Evolutionary conservation across 352 stramenopile genomes (phyloP).

Genomic region (Pythium dissotocum): DNA sequence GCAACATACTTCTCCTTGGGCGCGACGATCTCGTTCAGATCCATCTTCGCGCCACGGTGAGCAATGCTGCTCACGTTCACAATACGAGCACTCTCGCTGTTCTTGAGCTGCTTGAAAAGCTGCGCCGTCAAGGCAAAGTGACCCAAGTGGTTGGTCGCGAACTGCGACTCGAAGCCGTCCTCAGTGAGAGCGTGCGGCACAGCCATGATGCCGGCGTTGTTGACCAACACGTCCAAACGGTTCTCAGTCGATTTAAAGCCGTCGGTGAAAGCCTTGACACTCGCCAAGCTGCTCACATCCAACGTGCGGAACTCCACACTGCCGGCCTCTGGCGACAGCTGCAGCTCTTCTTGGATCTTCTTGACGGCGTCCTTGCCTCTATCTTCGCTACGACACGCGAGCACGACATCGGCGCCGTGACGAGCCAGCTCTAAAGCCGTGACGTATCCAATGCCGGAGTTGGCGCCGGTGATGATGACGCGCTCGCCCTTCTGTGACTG

Average conservation of each 20-base stretch:
- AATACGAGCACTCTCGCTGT: neutral
- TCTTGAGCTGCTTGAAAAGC: neutral
- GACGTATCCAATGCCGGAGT: conserved; percentile 74
- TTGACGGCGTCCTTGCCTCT: neutral
- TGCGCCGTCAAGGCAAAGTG: conserved; percentile 24
- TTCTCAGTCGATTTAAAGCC: neutral
- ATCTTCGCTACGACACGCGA: neutral
- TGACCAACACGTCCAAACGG: too few relatives aligned
- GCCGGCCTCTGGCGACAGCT: neutral
- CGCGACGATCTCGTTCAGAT: conserved; percentile 17
- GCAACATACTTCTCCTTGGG: conserved; percentile 17
- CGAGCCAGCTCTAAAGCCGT: conserved; percentile 83
- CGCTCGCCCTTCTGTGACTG: conserved; percentile 41
- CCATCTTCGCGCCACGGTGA: conserved; percentile 10
- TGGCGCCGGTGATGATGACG: conserved; percentile 77
- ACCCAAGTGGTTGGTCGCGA: conserved; percentile 37
- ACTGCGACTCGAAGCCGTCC: conserved; percentile 35
- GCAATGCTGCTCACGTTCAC: conserved; percentile 1
- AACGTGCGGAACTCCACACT: neutral
- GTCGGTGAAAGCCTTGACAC: neutral
- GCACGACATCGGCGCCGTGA: conserved; percentile 41
- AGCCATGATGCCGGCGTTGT: conserved; percentile 32
- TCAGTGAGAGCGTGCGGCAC: conserved; percentile 20
- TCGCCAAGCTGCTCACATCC: conserved; percentile 1
- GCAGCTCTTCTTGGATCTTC: neutral